Evolutionary conservation across 495 filamentous ascomycete species (phyloP), one percentile per base, ranked within the genome.

Genomic region (Xylaria flabelliformis): DNA sequence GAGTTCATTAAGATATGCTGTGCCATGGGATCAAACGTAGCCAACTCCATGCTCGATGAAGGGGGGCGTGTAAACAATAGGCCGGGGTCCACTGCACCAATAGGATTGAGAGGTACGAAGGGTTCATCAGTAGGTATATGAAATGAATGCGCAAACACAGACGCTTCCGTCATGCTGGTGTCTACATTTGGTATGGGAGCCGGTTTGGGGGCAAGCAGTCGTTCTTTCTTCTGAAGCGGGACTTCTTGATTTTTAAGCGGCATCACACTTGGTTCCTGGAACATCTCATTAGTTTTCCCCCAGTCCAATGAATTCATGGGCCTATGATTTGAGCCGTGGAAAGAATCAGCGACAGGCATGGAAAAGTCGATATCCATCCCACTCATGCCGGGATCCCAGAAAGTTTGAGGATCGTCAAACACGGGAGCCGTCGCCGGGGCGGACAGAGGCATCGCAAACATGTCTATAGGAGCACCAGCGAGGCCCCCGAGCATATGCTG

Each of bases 341-440:
- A 83, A 50, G 82, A 73, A 58, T 79, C 73, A 48, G 75, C 73
- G 69, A 77, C 73, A 44, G 75, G 75, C 72, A 75, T 77, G 67
- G 79, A 78, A 66, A 88, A 89, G 72, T 90, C 88, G 13, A 91
- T 81, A 65, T 86, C 87, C 86, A 90, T 89, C 13, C 80, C 84
- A 65, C 78, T 81, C 76, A 86, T 83, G 71, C 78, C 81, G 17
- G 91, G 84, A 71, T 95, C 93, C 92, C 93, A 96, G 77, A 94
- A 94, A 34, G 91, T 79, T 66, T 89, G 88, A 51, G 90, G 86
- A 72, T 91, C 89, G 8, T 86, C 86, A 69, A 91, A 91, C 64
- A 87, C 86, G 10, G 91, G 89, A 26, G 90, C 92, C 7, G 89
- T 86, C 48, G 91, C 88, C 0, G 93, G 90, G 41, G 92, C 91